Evolutionary conservation across 1,139 yeast species (phyloP).

Genomic region (Hemisphaericaspora subhashii): DNA sequence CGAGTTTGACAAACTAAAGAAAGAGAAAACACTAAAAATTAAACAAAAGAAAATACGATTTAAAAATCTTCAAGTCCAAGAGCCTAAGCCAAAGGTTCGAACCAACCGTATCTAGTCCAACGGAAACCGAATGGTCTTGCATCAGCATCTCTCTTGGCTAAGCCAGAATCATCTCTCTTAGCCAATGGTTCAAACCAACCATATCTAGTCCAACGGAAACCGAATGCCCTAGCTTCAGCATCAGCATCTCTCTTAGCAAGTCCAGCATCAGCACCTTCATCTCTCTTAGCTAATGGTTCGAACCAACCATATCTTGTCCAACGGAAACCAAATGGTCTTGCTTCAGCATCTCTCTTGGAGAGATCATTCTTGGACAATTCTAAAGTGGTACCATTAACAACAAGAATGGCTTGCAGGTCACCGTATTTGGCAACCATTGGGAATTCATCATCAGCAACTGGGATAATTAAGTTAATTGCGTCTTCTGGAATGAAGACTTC

Average conservation of each 20-base stretch:
- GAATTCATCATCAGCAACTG: slow-evolving; percentile 9
- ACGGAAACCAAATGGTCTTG: slow-evolving; percentile 7
- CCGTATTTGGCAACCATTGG: slow-evolving; percentile 8
- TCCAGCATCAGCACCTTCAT: slow-evolving; percentile 2
- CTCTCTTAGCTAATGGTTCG: neutral
- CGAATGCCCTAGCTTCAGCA: slow-evolving; percentile 5
- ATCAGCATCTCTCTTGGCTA: slow-evolving; percentile 10
- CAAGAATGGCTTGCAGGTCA: slow-evolving; percentile 7
- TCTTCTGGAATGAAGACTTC: slow-evolving; percentile 8
- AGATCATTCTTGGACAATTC: slow-evolving; percentile 1
- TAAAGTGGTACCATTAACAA: slow-evolving; percentile 9
- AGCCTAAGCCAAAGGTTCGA: slow-evolving; percentile 1
- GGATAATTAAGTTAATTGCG: slow-evolving; percentile 9
- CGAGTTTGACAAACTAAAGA: neutral
- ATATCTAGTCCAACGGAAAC: slow-evolving; percentile 11
- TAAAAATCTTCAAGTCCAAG: too few relatives aligned
- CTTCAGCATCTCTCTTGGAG: slow-evolving; percentile 10
- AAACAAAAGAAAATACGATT: too few relatives aligned
- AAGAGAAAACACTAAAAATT: neutral
- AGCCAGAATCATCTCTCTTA: slow-evolving; percentile 10
- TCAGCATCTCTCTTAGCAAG: slow-evolving; percentile 13
- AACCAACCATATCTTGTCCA: slow-evolving; percentile 1
- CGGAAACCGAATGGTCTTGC: slow-evolving; percentile 6
- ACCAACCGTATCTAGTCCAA: slow-evolving; percentile 1
- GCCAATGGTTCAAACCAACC: slow-evolving; percentile 12